Evolutionary conservation across 1,139 yeast species (phyloP), one percentile per base, ranked within the genome.

Genomic region (Debaryomyces psychrophilus): DNA sequence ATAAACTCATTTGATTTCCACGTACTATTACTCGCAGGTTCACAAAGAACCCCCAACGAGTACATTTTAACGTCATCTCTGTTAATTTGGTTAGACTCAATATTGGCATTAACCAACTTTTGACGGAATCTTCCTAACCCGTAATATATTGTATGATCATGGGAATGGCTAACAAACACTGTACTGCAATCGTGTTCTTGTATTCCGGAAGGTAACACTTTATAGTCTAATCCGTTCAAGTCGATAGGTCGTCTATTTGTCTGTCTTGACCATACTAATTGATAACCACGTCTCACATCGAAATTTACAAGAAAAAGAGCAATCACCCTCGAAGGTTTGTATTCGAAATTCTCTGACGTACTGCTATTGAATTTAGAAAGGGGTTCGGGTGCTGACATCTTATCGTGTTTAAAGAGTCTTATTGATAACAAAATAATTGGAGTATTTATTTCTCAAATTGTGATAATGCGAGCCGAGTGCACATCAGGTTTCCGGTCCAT

Each of bases 121-220:
- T 68, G 76, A 25, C 67, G 61, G 53, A 68, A 75, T 35, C 68
- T 62, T 17, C 72, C 62, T 17, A 69, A 46, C 2, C 80, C 80
- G 51, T 71, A 71, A 56, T 69, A 69, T 5, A 62, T 58, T 44
- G 64, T 64, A 15, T 54, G 58, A 2, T 64, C 52, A 29, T 44
- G 36, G 9, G 51, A 51, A 44, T 75, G 79, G 41, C 71, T 61
- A 40, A 73, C 54, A 29, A 69, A 54, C 5, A 72, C 64, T 8
- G 71, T 62, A 53, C 88, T 92, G 35, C 71, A 62, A 9, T 64
- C 62, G 22, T 71, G 73, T 34, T 83, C 80, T 60, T 90, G 97
- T n/a, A 89, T 73, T 1, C 97, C 96, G 0, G 95, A 85, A 1
- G 97, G 97, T 45, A 90, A 68, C 9, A 84, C 76, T 55, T 86